phyloP scores from a whole-genome alignment of 192 early-diverging fungal genomes.

The Nowakowskiella sp. region DNA sequence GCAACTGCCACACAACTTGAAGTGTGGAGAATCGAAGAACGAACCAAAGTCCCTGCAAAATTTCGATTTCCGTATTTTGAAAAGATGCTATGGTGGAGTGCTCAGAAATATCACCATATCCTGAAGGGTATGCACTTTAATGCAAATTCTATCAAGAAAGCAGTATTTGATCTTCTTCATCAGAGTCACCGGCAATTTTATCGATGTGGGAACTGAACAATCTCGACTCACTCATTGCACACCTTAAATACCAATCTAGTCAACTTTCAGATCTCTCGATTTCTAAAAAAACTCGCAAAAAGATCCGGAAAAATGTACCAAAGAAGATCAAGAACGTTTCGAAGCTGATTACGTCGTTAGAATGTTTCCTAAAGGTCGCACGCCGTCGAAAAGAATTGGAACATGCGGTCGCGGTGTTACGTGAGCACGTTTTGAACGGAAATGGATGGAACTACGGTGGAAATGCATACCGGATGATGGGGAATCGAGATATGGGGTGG shows the following conservation, averaged over 20 bases:
- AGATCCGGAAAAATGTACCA: constrained; percentile 16
- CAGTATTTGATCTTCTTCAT: too few species aligned
- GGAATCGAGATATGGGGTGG: neutral
- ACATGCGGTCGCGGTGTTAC: too few species aligned
- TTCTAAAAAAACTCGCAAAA: constrained; percentile 19
- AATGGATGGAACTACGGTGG: neutral
- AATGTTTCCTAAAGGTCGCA: constrained; percentile 7
- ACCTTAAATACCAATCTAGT: constrained; percentile 24
- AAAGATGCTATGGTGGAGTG: constrained; percentile 77
- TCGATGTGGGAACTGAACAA: constrained; percentile 50
- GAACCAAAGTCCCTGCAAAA: constrained; percentile 67
- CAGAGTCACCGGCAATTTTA: too few species aligned
- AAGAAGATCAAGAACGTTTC: constrained; percentile 29
- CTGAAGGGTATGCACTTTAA: constrained; percentile 34
- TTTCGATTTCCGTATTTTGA: constrained; percentile 85
- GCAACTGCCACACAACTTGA: constrained; percentile 65
- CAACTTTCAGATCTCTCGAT: constrained; percentile 9
- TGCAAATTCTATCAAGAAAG: constrained; percentile 11
- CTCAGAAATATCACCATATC: constrained; percentile 45
- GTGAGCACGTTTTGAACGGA: too few species aligned
- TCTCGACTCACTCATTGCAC: constrained; percentile 36
- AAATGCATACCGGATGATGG: neutral
- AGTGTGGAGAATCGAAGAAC: constrained; percentile 65
- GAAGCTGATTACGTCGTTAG: constrained; percentile 24
- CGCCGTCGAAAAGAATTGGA: neutral